Evolutionary conservation across 75 land plant species (phyloP).

Genomic region (Pinus taeda): DNA sequence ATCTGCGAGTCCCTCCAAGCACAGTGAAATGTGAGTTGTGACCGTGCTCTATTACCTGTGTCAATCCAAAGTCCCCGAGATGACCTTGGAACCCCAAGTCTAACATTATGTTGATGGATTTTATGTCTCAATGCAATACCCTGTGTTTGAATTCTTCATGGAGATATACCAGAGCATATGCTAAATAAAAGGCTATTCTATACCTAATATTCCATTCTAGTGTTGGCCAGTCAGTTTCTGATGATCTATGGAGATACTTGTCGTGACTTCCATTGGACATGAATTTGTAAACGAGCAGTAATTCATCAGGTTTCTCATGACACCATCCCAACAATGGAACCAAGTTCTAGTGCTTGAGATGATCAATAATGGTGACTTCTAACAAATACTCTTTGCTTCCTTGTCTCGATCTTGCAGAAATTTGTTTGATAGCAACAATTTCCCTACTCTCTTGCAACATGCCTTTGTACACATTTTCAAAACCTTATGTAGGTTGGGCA

Average conservation of each 20-base stretch:
- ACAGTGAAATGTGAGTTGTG: slow-evolving; percentile 16
- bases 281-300: slow-evolving; percentile 35
- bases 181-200: slow-evolving; percentile 29
- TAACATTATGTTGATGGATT: slow-evolving; percentile 48
- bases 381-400: slow-evolving; percentile 40
- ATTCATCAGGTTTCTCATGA: slow-evolving; percentile 20
- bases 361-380: slow-evolving; percentile 43
- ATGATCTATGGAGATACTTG: no score
- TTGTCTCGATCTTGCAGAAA: slow-evolving; percentile 26
- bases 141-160: slow-evolving; percentile 46
- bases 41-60: slow-evolving; percentile 33
- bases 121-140: slow-evolving; percentile 47
- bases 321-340: slow-evolving; percentile 60
- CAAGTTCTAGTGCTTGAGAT: slow-evolving; percentile 52
- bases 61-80: slow-evolving; percentile 63
- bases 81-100: slow-evolving; percentile 39
- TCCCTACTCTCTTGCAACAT: slow-evolving; percentile 7
- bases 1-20: slow-evolving; percentile 35
- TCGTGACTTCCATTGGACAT: slow-evolving; percentile 47
- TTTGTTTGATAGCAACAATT: slow-evolving; percentile 43
- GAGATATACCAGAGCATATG: slow-evolving; percentile 36
- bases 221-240: not conserved
- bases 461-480: slow-evolving; percentile 49
- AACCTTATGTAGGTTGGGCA: slow-evolving; percentile 14
- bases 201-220: slow-evolving; percentile 33